These are phyloP conservation scores for Pisolithus microcarpus DNA, from an alignment of 768 basidiomycete species.

Conservation along the genomic window DNA sequence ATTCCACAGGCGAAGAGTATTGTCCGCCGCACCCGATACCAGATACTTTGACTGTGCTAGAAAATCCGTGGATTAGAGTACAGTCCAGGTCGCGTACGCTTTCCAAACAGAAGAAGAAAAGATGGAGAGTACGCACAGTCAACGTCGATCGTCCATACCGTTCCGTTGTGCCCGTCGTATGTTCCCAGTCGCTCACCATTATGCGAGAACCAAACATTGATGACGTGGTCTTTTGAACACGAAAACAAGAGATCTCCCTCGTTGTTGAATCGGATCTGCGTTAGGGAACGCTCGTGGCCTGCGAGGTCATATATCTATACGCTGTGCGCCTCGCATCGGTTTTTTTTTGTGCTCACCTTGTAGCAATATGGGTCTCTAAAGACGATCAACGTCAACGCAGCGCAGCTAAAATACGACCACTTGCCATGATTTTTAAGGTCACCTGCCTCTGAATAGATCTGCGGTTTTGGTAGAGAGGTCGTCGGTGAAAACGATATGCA, in stretches of 20 bases:
- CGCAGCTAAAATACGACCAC: neutral
- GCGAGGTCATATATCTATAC: slow-evolving; percentile 13
- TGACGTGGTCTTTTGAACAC: slow-evolving; percentile 89
- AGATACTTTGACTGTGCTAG: slow-evolving; percentile 78
- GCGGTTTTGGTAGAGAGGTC: neutral
- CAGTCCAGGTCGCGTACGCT: no score
- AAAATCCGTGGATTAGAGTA: neutral
- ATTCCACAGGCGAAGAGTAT: slow-evolving; percentile 84
- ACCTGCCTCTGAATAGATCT: neutral
- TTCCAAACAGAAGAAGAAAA: neutral
- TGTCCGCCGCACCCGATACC: slow-evolving; percentile 91
- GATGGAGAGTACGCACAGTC: slow-evolving; percentile 61
- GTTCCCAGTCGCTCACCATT: slow-evolving; percentile 97
- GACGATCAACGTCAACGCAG: slow-evolving; percentile 1
- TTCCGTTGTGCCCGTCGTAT: slow-evolving; percentile 92
- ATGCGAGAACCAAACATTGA: slow-evolving; percentile 96
- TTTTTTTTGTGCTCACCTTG: slow-evolving; percentile 44
- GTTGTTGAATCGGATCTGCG: slow-evolving; percentile 94
- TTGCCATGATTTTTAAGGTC: neutral
- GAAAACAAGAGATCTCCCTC: slow-evolving; percentile 97
- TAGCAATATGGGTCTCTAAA: slow-evolving; percentile 65
- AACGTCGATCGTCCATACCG: slow-evolving; percentile 94
- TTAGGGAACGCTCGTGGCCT: slow-evolving; percentile 97
- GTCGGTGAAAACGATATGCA: neutral
- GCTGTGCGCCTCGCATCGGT: neutral